These are phyloP conservation scores for Gossypium trilobum DNA, from an alignment of 441 rosid genomes.

Conservation along the genomic window DNA sequence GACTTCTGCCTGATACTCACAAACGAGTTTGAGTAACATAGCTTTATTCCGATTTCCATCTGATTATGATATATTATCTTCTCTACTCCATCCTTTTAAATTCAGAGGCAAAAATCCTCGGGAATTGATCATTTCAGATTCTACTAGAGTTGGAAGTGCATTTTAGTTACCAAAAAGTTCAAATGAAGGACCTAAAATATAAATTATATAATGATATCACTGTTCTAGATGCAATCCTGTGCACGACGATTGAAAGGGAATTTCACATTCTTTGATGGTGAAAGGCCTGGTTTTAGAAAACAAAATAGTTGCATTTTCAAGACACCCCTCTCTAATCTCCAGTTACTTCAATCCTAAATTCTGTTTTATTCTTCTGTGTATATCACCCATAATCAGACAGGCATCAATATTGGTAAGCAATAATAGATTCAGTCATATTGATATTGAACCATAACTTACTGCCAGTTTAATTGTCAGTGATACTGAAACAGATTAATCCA, in stretches of 20 bases:
- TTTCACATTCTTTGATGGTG: neutral
- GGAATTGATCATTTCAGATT: neutral
- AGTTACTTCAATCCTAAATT: neutral
- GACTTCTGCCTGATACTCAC: neutral
- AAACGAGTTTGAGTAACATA: neutral
- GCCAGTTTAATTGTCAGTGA: neutral
- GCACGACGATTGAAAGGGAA: neutral
- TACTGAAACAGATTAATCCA: neutral
- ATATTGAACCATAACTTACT: neutral
- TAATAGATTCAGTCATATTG: neutral
- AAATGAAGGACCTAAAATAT: slow-evolving; percentile 3
- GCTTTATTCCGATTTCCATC: neutral
- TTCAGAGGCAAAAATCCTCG: neutral
- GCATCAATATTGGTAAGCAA: neutral
- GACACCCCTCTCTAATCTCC: neutral
- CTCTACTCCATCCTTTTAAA: neutral
- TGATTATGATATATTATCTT: neutral
- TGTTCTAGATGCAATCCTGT: neutral
- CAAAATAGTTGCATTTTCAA: neutral
- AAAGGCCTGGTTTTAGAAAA: neutral
- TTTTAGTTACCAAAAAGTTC: neutral
- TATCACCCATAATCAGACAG: neutral
- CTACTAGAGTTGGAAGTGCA: neutral
- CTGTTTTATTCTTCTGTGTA: neutral
- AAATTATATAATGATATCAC: neutral